phyloP scores from a whole-genome alignment of 257 asterid species.

The Gentiana macrophylla region DNA sequence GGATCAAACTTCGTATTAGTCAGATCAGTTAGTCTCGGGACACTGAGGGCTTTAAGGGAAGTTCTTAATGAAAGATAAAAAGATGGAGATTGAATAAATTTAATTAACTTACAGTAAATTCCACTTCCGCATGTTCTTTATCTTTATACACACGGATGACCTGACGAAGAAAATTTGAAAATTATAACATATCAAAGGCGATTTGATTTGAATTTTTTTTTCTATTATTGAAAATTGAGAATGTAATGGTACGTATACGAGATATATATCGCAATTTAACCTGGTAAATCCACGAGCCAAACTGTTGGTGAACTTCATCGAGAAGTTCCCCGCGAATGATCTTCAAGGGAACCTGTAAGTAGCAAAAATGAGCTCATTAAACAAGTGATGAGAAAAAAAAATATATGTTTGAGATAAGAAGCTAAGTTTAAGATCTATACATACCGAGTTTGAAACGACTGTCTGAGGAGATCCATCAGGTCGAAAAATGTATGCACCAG shows the following conservation, averaged over 20 bases:
- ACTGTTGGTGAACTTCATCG: conserved; percentile 76
- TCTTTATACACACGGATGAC: conserved; percentile 15
- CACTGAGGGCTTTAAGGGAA: too few species aligned
- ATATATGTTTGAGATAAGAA: too few species aligned
- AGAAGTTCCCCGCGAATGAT: conserved; percentile 58
- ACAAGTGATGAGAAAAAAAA: too few species aligned
- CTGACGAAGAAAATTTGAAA: not conserved
- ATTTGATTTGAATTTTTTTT: too few species aligned
- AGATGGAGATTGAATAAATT: too few species aligned
- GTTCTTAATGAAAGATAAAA: too few species aligned
- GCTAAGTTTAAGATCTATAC: not conserved
- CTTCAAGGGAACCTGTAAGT: conserved; percentile 40
- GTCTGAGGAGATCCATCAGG: conserved; percentile 56
- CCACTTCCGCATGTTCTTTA: conserved; percentile 19
- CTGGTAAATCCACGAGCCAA: conserved; percentile 70
- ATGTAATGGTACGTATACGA: too few species aligned
- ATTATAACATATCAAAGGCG: too few species aligned
- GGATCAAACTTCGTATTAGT: too few species aligned
- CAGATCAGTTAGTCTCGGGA: too few species aligned
- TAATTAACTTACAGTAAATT: conserved; percentile 12
- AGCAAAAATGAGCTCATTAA: too few species aligned
- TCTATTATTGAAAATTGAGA: too few species aligned
- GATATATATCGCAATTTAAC: conserved; percentile 11
- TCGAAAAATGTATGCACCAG: conserved; percentile 86
- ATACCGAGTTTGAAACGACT: conserved; percentile 27